A percentile compares a stretch with the other conserved stretches of the same genome.
Evolutionary conservation across 1,139 yeast genomes (phyloP).

Genomic region (Yamadazyma sp.): DNA sequence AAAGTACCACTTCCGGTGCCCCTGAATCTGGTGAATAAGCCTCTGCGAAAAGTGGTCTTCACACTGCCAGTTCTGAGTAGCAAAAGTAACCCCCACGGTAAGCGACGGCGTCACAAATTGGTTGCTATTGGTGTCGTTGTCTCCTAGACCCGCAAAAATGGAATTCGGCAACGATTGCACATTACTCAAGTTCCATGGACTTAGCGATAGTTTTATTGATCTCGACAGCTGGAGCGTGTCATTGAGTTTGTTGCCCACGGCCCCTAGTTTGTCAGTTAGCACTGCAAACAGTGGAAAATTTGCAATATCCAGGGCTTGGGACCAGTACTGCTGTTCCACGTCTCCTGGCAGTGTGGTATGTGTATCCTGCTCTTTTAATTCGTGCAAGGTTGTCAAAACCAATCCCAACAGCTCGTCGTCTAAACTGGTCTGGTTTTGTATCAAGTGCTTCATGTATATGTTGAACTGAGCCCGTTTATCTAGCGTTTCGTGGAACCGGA

Average conservation of each 20-base stretch:
- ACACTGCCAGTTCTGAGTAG: constrained; percentile 70
- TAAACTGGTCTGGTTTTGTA: constrained; percentile 17
- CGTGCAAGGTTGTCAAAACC: background rate
- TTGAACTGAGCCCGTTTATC: constrained; percentile 29
- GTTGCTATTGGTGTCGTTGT: constrained; percentile 42
- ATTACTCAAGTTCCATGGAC: constrained; percentile 74
- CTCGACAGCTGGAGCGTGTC: background rate
- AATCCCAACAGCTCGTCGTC: constrained; percentile 21
- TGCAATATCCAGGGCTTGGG: background rate
- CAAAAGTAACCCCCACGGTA: constrained; percentile 61
- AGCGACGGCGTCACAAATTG: constrained; percentile 31
- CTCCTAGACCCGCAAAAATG: constrained; percentile 38
- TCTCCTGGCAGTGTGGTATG: background rate
- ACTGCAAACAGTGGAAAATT: background rate
- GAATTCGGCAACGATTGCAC: constrained; percentile 60
- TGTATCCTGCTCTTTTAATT: background rate
- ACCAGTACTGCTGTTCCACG: background rate
- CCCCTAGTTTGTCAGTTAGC: constrained; percentile 9
- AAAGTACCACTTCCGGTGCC: constrained; percentile 74
- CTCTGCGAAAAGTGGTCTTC: constrained; percentile 77
- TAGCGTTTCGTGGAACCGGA: constrained; percentile 19
- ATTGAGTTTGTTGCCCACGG: constrained; percentile 21
- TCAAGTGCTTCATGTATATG: constrained; percentile 21
- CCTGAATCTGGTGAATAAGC: constrained; percentile 72
- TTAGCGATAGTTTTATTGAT: constrained; percentile 16